Conservation (phyloP, 495 filamentous ascomycete species). For the Bacidia rubella region DNA sequence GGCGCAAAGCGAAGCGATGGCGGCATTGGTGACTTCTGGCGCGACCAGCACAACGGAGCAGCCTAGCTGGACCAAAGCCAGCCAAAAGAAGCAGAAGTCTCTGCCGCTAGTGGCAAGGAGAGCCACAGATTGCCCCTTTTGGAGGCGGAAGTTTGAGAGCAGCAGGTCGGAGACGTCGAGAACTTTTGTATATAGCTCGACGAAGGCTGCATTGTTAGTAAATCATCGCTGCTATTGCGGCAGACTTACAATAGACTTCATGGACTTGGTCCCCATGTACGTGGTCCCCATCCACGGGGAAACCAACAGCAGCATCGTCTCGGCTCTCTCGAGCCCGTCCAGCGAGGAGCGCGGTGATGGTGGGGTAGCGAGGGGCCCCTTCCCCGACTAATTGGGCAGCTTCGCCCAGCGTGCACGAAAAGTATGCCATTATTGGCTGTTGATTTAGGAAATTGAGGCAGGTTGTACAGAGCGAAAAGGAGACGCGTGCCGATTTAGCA, state of each 20-base stretch:
- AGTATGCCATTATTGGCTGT: slow-evolving; percentile 21
- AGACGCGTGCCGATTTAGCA: background rate
- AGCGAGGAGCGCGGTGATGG: slow-evolving; percentile 33
- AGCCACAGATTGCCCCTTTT: slow-evolving; percentile 21
- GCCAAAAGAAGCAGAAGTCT: slow-evolving; percentile 38
- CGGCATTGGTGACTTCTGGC: slow-evolving; percentile 4
- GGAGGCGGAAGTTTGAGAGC: background rate
- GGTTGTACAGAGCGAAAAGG: background rate
- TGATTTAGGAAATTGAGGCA: background rate
- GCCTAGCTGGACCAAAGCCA: slow-evolving; percentile 37
- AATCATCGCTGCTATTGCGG: slow-evolving; percentile 4
- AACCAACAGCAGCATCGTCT: slow-evolving; percentile 31
- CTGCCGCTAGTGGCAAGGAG: slow-evolving; percentile 35
- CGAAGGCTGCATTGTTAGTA: background rate
- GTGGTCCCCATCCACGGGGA: slow-evolving; percentile 18
- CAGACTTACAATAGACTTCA: slow-evolving; percentile 10
- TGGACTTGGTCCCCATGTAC: slow-evolving; percentile 11
- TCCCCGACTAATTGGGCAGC: slow-evolving; percentile 23
- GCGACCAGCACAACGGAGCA: slow-evolving; percentile 38
- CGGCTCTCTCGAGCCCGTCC: slow-evolving; percentile 24
- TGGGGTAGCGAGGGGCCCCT: slow-evolving; percentile 22
- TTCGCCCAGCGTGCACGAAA: slow-evolving; percentile 38
- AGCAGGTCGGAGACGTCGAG: background rate
- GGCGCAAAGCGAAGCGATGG: background rate
- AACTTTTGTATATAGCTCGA: background rate